Base-by-base conservation (phyloP, 257 asterid species). In the Solanum raphanifolium region DNA sequence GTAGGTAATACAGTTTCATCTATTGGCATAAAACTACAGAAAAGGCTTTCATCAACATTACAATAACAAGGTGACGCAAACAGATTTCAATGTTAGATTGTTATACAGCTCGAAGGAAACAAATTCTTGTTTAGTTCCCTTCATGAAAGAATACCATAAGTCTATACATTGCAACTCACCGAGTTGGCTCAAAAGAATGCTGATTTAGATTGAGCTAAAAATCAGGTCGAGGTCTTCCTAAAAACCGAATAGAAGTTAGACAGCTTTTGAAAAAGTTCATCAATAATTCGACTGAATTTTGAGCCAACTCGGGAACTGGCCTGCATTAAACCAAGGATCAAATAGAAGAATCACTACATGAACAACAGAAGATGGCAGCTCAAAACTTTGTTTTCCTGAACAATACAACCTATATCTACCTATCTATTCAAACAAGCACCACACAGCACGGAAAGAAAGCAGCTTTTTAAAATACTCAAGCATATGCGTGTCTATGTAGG, bases 241-340 rank as follows among this genome's bases (percentile, higher is more conserved):
- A 93, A 93, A 90, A 91, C 94, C 90, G 94, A 93, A 90, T 84
- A 89, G 86, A 65, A 92, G 91, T 89, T 90, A 89, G 87, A 89
- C 93, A 94, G 93, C 95, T 89, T 94, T 89, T 90, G 89, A 84
- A 94, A 76, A 90, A 92, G 87, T 88, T 87, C 93, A 87, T 89
- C 94, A 92, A 90, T 92, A 84, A 94, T 93, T 91, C 91, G 93
- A 93, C 94, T 84, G 93, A 91, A 90, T 89, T 90, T 90, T 89
- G 94, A 93, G 95, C 95, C 94, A 91, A 93, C 96, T 92, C 94
- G 93, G 91, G 89, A 91, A 94, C 89, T 91, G 91, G 74, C 96
- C 96, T 94, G 95, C 98, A 93, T 92, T 88, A 88, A 82, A 90
- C 90, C 94, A 92, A 83, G 76, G 90, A 89, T 89, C 92, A 91